Base-by-base conservation (phyloP, 1,284 basidiomycete genomes). In the Pterulicium gracile region DNA sequence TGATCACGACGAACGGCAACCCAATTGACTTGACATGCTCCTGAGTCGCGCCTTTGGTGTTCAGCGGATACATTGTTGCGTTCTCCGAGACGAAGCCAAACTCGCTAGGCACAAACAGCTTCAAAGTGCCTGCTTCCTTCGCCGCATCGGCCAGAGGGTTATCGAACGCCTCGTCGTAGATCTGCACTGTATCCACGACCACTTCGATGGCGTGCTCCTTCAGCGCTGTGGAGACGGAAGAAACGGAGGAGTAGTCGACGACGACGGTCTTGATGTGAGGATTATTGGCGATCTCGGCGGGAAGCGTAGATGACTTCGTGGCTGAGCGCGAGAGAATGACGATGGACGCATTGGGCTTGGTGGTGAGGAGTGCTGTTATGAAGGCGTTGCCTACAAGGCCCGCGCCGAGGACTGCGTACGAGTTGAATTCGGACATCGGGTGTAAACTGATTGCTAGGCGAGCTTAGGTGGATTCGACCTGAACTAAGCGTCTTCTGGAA, bases 71-170 rank as follows among this genome's bases (percentile, higher is more conserved):
- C 39, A 10, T 10, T 21, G 10, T 24, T 17, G 7, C 5, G 23
- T 43, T 43, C 17, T 43, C 42, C 10, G 42, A 21, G 19, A 24
- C 20, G 7, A 43, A 5, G 19, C 42, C 42, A 43, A 43, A 43
- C 42, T 43, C 42, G 20, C 18, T 21, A 4, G 42, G 42, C 23
- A 43, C 20, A 17, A 43, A 43, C 42, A 43, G 20, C 42, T 22
- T 43, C 19, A 43, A 17, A 15, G 10, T 10, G 5, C 42, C 42
- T 21, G 42, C 42, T 14, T 21, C 19, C 13, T 22, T 24, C 19
- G 42, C 42, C 5, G 12, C 42, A 22, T 43, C 20, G 14, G 20
- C 42, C 42, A 43, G 4, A 4, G 23, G 19, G 14, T 17, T 24
- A 23, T 24, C 13, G 20, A 21, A 43, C 7, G 14, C 42, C n/a